Percentiles rank a stretch among this genome's conserved stretches.
Conservation (phyloP, 371 early-diverging fungal species). For the Rhizopus arrhizus region DNA sequence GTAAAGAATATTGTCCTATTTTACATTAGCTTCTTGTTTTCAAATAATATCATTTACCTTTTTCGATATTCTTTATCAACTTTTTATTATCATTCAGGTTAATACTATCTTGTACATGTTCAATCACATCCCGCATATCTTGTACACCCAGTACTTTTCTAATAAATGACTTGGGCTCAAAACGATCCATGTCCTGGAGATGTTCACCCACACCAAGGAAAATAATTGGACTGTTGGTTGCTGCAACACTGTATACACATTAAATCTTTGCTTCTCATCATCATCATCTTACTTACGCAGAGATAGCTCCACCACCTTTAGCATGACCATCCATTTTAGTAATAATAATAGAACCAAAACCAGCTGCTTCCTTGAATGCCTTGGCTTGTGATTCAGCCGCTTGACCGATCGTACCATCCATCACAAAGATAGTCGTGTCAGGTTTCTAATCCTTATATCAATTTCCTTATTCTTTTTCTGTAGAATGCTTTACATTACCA, state of each 20-base stretch:
- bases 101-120: slow-evolving; percentile 87
- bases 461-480: neutral
- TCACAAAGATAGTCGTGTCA: slow-evolving; percentile 96
- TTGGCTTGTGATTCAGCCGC: slow-evolving; percentile 97
- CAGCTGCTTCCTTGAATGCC: slow-evolving; percentile 96
- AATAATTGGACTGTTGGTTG: slow-evolving; percentile 96
- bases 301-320: slow-evolving; percentile 99
- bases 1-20: slow-evolving; percentile 84
- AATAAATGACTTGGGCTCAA: slow-evolving; percentile 93
- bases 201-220: slow-evolving; percentile 99
- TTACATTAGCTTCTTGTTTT: neutral
- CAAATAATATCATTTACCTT: slow-evolving; percentile 52
- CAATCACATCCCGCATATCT: slow-evolving; percentile 92
- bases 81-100: slow-evolving; percentile 87
- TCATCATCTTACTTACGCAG: slow-evolving; percentile 68
- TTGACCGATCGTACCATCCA: slow-evolving; percentile 99
- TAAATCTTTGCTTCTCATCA: neutral
- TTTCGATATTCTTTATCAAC: slow-evolving; percentile 91
- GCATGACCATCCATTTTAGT: slow-evolving; percentile 99
- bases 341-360: slow-evolving; percentile 97
- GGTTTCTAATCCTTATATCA: slow-evolving; percentile 60
- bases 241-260: slow-evolving; percentile 78
- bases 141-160: slow-evolving; percentile 98
- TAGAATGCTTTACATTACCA: slow-evolving; percentile 52
- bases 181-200: slow-evolving; percentile 95